Conservation (phyloP, 2,329 filamentous ascomycete genomes). For the Metarhizium rileyi region DNA sequence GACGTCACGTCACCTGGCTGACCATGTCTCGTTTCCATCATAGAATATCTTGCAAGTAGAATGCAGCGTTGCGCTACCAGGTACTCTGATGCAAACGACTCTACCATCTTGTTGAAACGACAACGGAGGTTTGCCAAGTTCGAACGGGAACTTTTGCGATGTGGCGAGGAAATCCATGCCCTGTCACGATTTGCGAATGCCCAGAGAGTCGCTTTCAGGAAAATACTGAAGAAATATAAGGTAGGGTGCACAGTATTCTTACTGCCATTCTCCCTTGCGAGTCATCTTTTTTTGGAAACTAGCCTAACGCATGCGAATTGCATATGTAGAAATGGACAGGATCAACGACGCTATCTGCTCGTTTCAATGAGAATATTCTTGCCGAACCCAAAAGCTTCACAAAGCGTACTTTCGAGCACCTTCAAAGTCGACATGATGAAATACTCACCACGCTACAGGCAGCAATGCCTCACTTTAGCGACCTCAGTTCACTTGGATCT, state of each 20-base stretch:
- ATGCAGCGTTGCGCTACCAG: constrained; percentile 38
- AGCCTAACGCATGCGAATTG: constrained; percentile 6
- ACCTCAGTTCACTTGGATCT: constrained; percentile 28
- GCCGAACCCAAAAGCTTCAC: constrained; percentile 62
- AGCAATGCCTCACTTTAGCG: constrained; percentile 30
- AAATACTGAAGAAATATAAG: constrained; percentile 78
- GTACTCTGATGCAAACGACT: constrained; percentile 25
- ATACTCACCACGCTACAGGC: constrained; percentile 37
- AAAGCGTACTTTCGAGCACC: constrained; percentile 49
- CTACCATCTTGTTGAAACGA: constrained; percentile 30
- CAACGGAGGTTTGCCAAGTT: constrained; percentile 45
- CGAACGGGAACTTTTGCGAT: constrained; percentile 42
- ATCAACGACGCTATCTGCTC: constrained; percentile 51
- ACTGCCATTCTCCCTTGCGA: background rate
- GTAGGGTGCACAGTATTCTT: constrained; percentile 26
- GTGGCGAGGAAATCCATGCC: constrained; percentile 61
- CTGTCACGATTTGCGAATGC: constrained; percentile 64
- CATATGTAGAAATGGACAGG: constrained; percentile 64
- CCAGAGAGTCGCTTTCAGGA: constrained; percentile 67
- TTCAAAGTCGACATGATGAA: constrained; percentile 41
- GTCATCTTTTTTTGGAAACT: background rate
- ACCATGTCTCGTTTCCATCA: constrained; percentile 6
- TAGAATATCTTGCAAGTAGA: constrained; percentile 39
- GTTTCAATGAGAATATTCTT: constrained; percentile 59
- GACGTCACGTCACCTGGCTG: background rate